These are phyloP conservation scores for Chytriomyces sp. DNA, from an alignment of 192 early-diverging fungal genomes.

Conservation along the genomic window DNA sequence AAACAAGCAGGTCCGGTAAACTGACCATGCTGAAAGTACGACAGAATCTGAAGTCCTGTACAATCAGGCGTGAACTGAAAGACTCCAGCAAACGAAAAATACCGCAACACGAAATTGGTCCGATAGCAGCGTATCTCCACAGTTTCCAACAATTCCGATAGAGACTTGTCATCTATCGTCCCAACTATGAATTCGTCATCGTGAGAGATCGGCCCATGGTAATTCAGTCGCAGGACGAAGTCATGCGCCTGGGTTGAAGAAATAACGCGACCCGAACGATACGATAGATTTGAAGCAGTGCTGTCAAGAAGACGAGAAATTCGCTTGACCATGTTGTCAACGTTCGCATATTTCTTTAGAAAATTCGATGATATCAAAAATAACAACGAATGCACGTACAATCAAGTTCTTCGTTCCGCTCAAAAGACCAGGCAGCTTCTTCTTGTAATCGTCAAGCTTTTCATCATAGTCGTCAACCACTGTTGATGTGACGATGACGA, in stretches of 20 bases:
- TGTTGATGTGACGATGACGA: background rate
- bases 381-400: background rate
- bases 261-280: background rate
- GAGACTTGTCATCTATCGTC: too few relatives aligned
- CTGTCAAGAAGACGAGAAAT: background rate
- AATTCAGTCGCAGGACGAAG: background rate
- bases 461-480: background rate
- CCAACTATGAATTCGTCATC: too few relatives aligned
- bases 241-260: background rate
- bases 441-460: slow-evolving; percentile 5
- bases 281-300: slow-evolving; percentile 5
- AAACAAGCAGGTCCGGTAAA: background rate
- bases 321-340: too few relatives aligned
- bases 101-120: background rate
- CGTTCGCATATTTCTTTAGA: background rate
- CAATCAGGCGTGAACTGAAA: background rate
- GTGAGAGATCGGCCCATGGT: too few relatives aligned
- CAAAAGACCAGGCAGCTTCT: slow-evolving; percentile 7
- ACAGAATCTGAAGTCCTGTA: background rate
- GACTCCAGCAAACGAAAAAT: background rate
- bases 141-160: too few relatives aligned
- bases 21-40: background rate
- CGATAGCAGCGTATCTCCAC: too few relatives aligned
- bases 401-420: slow-evolving; percentile 2
- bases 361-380: background rate